Conservation (phyloP, 257 asterid species). For the Solanum tarapatanum region DNA sequence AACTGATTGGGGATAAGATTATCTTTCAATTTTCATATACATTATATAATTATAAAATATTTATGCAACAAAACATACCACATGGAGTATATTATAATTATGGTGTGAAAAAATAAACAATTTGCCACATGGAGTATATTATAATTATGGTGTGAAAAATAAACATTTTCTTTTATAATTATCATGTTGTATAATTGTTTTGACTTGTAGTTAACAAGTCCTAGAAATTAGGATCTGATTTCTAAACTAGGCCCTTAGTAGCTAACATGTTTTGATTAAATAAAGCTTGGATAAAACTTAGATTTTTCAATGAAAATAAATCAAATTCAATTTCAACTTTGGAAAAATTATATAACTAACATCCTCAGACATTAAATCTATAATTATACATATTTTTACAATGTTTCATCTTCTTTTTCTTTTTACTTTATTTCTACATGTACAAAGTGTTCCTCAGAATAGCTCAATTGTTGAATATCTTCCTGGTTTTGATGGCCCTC, state of each 20-base stretch:
- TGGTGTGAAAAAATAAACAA: too few relatives aligned
- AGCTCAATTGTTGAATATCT: background rate
- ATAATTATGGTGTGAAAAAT: background rate
- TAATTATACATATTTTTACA: background rate
- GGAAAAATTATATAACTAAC: too few relatives aligned
- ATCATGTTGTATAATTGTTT: too few relatives aligned
- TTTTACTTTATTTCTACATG: background rate
- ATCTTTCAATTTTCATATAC: too few relatives aligned
- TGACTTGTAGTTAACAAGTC: background rate
- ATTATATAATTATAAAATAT: too few relatives aligned
- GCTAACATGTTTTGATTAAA: background rate
- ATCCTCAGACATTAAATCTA: background rate
- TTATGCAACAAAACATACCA: too few relatives aligned
- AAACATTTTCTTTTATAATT: too few relatives aligned
- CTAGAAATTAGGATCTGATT: background rate
- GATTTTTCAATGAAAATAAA: too few relatives aligned
- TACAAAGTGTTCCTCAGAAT: background rate
- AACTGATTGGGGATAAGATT: too few relatives aligned
- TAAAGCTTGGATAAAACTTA: too few relatives aligned
- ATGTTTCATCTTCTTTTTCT: background rate
- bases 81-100: too few relatives aligned
- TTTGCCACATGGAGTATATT: background rate
- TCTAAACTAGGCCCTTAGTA: background rate
- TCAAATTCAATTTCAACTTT: too few relatives aligned
- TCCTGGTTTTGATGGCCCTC: constrained; percentile 6